A percentile compares a stretch with the other conserved stretches of the same genome.
phyloP scores from a whole-genome alignment of 176 grass and related monocot genomes.

The Paspalum vaginatum region DNA sequence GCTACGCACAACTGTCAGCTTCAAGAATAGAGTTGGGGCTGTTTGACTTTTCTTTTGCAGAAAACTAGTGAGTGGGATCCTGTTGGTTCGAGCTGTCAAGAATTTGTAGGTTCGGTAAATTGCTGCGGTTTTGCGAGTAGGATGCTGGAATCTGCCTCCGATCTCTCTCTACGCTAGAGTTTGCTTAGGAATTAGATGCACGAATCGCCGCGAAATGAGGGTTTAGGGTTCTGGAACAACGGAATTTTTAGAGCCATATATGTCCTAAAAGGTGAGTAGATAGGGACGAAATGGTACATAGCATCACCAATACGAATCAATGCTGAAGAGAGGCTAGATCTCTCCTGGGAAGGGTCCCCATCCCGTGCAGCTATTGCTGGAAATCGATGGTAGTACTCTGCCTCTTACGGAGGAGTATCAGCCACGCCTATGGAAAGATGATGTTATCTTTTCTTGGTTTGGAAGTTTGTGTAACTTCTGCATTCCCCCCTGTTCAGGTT shows the following conservation, averaged over 20 bases:
- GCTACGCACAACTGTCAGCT: background rate
- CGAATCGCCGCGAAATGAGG: background rate
- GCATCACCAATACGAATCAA: background rate
- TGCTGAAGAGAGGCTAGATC: conserved; percentile 19
- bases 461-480: background rate
- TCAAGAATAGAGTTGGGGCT: background rate
- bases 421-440: background rate
- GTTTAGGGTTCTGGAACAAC: conserved; percentile 21
- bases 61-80: background rate
- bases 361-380: background rate
- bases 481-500: background rate
- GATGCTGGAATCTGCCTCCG: background rate
- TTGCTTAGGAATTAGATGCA: background rate
- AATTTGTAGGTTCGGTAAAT: background rate
- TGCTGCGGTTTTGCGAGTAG: background rate
- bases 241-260: background rate
- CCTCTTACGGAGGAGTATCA: background rate
- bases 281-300: background rate
- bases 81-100: background rate
- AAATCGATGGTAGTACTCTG: background rate
- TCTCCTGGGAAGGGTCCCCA: background rate
- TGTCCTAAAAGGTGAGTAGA: background rate
- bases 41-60: background rate
- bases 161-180: background rate
- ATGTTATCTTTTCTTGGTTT: background rate